Base-by-base conservation (phyloP, 352 stramenopile genomes). In the Blastocystis sp. region DNA sequence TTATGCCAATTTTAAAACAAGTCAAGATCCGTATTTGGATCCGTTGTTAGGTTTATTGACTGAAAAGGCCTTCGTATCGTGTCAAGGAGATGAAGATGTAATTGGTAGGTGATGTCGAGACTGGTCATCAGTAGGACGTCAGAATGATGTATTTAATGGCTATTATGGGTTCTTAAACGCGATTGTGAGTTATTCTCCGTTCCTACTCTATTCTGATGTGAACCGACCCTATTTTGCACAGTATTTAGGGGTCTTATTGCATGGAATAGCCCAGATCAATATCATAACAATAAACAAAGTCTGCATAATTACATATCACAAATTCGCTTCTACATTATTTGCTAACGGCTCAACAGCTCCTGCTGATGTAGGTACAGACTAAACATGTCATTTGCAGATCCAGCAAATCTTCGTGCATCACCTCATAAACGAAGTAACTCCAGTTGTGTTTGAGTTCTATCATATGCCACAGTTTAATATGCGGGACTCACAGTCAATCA, bases 81-180 rank as follows among this genome's bases (percentile, higher is more conserved):
- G 51, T 51, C 30, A 51, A 1, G 70, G 70, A 60, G 70, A 81
- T 60, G 70, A 81, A 62, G 70, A 81, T 33, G 48, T 62, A 15
- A 57, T 62, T 35, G 42, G 73, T 66, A n/a, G 57, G 5, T 68
- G 15, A 42, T 35, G 27, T 33, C 15, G 24, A n/a, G 33, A n/a
- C 11, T 27, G n/a, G 33, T 68, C 9, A 37, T 24, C 13, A 24
- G 9, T 42, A 84, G 73, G 73, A 22, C 48, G 59, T 37, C 58
- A 66, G 40, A 42, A 19, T 22, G 73, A 64, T 15, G 27, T 44
- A 24, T n/a, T 84, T 24, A 40, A 48, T 27, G 24, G 68, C 33
- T 84, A 51, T 57, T 84, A 66, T 42, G 48, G 24, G 7, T 66
- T 84, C 22, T 27, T 84, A 9, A 56, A 84, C 22, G 19, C 54